Percentiles rank a stretch among this genome's conserved stretches.
Conservation (phyloP, 129 eudicot genomes). For the Arctium lappa region DNA sequence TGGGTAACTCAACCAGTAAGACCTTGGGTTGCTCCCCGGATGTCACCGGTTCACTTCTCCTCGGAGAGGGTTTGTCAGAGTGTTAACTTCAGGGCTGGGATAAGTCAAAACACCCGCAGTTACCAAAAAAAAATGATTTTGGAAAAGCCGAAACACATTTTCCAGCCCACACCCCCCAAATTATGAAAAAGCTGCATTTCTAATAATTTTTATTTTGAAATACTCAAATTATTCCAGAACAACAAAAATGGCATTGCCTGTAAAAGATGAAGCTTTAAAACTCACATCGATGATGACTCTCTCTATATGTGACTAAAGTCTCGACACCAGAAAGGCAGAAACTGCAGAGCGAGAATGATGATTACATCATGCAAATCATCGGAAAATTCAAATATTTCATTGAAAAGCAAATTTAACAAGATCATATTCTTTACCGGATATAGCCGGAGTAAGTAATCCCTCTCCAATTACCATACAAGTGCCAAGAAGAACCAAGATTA, state of each 20-base stretch:
- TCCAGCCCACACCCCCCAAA: not conserved
- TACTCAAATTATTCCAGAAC: not conserved
- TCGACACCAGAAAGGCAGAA: constrained; percentile 90
- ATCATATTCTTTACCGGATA: constrained; percentile 47
- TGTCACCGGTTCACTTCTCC: too few relatives aligned
- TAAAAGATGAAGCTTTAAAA: constrained; percentile 15
- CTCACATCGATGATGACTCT: constrained; percentile 63
- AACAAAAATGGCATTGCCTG: not conserved
- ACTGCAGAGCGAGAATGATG: constrained; percentile 33
- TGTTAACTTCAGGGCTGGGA: not conserved
- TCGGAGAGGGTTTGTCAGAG: too few relatives aligned
- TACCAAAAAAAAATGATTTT: not conserved
- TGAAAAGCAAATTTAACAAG: not conserved
- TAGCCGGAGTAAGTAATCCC: constrained; percentile 79
- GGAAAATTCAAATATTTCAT: not conserved
- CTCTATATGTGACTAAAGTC: constrained; percentile 59
- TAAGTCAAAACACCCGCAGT: not conserved
- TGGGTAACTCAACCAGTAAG: not conserved
- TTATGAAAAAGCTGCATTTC: constrained; percentile 4
- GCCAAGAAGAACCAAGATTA: constrained; percentile 77
- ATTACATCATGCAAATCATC: not conserved
- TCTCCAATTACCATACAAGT: constrained; percentile 94
- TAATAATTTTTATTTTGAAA: constrained; percentile 1
- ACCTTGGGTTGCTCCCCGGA: too few relatives aligned
- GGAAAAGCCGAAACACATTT: not conserved